These are phyloP conservation scores for Zanthoxylum bungeanum DNA, from an alignment of 345 rosid genomes.

Conservation along the genomic window DNA sequence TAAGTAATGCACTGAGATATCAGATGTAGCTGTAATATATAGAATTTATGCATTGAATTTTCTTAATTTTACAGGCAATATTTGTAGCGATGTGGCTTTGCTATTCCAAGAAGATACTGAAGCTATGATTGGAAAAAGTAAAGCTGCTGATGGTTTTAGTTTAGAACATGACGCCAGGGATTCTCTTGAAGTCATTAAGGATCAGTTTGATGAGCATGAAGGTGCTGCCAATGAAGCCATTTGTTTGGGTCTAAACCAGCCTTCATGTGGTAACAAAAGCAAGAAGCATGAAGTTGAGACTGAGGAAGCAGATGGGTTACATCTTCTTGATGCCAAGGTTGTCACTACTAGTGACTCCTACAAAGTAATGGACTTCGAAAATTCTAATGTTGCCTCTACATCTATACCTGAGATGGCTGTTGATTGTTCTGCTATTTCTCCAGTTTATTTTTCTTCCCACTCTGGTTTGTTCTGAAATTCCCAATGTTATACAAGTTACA, in stretches of 20 bases:
- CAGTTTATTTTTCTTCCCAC: background rate
- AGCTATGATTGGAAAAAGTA: background rate
- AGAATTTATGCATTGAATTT: too few relatives aligned
- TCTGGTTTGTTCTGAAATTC: conserved; percentile 15
- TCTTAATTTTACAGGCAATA: conserved; percentile 10
- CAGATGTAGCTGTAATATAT: background rate
- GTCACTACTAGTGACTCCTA: background rate
- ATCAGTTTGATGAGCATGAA: background rate
- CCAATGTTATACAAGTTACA: background rate
- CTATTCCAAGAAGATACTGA: background rate
- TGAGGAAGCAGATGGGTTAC: conserved; percentile 5
- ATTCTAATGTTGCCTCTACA: background rate
- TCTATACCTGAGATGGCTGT: background rate
- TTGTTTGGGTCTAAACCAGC: background rate
- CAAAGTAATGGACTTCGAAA: background rate
- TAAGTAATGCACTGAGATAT: background rate
- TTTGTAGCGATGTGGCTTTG: background rate
- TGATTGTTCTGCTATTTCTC: background rate
- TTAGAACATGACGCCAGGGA: conserved; percentile 4
- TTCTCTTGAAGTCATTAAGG: conserved; percentile 1
- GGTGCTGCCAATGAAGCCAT: conserved; percentile 3
- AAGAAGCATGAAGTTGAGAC: background rate
- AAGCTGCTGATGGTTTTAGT: conserved; percentile 1
- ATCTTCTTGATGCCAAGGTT: background rate
- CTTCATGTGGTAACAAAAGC: background rate